Percentiles rank a stretch among this genome's conserved stretches.
Conservation (phyloP, 2,329 filamentous ascomycete genomes). For the Fusarium foetens region DNA sequence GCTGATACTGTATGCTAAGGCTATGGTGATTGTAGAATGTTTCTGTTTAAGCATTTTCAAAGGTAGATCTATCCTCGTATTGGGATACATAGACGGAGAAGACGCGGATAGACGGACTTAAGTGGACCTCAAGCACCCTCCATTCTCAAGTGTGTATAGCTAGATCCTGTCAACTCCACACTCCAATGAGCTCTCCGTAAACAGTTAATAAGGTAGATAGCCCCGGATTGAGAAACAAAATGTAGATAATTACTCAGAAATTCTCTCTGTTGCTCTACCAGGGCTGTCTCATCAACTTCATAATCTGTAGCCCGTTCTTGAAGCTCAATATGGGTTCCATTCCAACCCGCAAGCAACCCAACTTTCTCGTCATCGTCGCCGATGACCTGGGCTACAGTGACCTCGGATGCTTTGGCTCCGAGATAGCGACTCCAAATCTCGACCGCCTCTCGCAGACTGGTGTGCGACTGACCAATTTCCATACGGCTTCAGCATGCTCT, state of each 20-base stretch:
- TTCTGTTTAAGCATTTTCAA: neutral
- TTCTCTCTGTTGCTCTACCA: neutral
- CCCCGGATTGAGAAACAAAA: neutral
- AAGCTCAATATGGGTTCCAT: constrained; percentile 45
- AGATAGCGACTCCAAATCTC: constrained; percentile 66
- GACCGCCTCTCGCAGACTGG: constrained; percentile 60
- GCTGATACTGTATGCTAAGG: neutral
- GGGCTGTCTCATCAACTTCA: neutral
- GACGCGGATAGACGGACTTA: constrained; percentile 4
- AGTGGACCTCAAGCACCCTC: neutral
- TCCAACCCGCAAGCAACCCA: constrained; percentile 40
- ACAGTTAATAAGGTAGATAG: neutral
- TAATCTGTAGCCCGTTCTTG: neutral
- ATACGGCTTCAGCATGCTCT: constrained; percentile 68
- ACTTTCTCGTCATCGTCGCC: constrained; percentile 45
- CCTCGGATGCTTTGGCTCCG: constrained; percentile 59
- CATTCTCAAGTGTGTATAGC: neutral
- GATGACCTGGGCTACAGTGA: constrained; percentile 46
- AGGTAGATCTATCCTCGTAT: neutral
- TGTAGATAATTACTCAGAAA: neutral
- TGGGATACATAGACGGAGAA: neutral
- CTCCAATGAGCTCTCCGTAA: neutral
- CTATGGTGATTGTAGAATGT: neutral
- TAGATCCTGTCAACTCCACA: neutral
- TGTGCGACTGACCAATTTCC: constrained; percentile 66